phyloP scores from a whole-genome alignment of 495 filamentous ascomycete genomes.

The Rusavskia elegans region DNA sequence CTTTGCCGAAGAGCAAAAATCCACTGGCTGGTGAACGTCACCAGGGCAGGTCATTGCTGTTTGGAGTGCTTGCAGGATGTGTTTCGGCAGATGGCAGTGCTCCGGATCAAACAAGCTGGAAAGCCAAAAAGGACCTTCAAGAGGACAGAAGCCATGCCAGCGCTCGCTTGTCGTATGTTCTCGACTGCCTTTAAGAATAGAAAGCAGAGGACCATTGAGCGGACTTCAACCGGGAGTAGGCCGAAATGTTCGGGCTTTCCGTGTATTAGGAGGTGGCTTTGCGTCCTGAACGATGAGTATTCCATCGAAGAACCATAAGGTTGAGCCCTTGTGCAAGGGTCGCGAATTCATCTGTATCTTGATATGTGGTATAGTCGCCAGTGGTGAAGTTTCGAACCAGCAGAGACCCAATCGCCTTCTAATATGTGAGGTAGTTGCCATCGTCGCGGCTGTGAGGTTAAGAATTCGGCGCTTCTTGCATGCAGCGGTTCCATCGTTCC shows the following conservation, averaged over 20 bases:
- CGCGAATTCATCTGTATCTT: background rate
- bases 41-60: too few species aligned
- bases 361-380: background rate
- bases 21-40: too few species aligned
- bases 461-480: background rate
- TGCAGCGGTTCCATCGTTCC: too few species aligned
- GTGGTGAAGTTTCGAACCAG: background rate
- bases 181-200: background rate
- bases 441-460: background rate
- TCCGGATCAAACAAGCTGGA: background rate
- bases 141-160: background rate
- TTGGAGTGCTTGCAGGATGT: too few species aligned
- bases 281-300: background rate
- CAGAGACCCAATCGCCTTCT: background rate
- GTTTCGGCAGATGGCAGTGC: background rate
- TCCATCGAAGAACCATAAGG: background rate
- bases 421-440: background rate
- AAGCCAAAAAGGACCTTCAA: background rate
- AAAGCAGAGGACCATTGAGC: background rate
- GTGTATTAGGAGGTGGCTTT: background rate
- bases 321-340: background rate
- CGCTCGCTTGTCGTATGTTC: background rate
- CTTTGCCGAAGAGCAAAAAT: too few species aligned
- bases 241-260: background rate
- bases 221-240: background rate